phyloP scores from a whole-genome alignment of 169 alveolate species.

The Theileria sp. region DNA sequence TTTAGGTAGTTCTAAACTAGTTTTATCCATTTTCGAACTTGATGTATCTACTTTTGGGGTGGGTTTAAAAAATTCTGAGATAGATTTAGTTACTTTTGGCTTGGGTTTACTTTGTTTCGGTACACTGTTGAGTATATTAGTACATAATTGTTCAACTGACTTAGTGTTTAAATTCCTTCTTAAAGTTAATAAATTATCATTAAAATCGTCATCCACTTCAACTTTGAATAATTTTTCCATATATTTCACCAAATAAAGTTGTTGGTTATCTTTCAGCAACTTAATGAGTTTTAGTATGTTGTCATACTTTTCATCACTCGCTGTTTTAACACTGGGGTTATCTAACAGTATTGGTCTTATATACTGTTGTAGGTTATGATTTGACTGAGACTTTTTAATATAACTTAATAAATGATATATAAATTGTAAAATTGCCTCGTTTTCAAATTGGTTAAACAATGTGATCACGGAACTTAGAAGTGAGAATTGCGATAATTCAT shows the following conservation, averaged over 20 bases:
- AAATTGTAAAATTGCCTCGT: not conserved
- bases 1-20: not conserved
- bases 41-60: not conserved
- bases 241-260: not conserved
- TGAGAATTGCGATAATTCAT: not conserved
- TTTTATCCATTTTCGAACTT: not conserved
- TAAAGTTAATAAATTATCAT: not conserved
- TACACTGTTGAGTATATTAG: not conserved
- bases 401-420: not conserved
- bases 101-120: not conserved
- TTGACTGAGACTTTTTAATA: conserved; percentile 1
- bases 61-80: not conserved
- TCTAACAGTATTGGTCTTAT: not conserved
- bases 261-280: not conserved
- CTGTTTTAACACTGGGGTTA: not conserved
- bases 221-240: not conserved
- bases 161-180: not conserved
- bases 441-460: not conserved
- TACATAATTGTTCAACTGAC: not conserved
- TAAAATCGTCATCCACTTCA: not conserved
- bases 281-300: not conserved
- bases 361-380: not conserved
- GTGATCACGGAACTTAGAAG: not conserved
- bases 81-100: not conserved
- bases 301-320: not conserved